phyloP scores from a whole-genome alignment of 768 basidiomycete species.

The Lactarius trivialis region DNA sequence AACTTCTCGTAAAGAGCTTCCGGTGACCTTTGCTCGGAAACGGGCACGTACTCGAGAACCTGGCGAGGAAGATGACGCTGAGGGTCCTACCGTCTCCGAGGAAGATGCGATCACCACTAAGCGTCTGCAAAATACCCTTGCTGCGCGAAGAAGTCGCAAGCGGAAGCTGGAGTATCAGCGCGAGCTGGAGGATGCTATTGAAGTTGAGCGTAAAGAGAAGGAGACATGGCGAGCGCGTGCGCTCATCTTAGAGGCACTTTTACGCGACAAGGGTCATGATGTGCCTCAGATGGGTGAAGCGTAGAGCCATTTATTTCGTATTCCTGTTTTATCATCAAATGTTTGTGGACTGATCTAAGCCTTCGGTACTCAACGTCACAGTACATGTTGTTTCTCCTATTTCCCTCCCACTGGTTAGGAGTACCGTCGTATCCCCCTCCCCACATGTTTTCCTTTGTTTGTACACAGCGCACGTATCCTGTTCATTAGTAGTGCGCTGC shows the following conservation, averaged over 20 bases:
- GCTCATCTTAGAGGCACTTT: constrained; percentile 40
- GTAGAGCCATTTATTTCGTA: constrained; percentile 20
- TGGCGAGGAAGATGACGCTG: constrained; percentile 41
- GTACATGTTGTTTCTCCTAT: constrained; percentile 8
- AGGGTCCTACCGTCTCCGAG: constrained; percentile 42
- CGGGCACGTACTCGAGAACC: constrained; percentile 45
- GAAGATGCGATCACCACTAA: constrained; percentile 70
- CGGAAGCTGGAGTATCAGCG: constrained; percentile 66
- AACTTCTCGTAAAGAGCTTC: constrained; percentile 75
- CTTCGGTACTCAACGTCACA: constrained; percentile 40
- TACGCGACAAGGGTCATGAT: constrained; percentile 50
- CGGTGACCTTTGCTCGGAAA: constrained; percentile 63
- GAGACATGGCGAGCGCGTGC: constrained; percentile 60
- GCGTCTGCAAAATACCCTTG: constrained; percentile 78
- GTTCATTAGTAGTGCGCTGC: constrained; percentile 14
- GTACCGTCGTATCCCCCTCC: constrained; percentile 47
- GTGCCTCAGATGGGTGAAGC: constrained; percentile 43
- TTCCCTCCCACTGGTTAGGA: constrained; percentile 43
- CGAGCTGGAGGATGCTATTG: constrained; percentile 52
- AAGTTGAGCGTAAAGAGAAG: constrained; percentile 47
- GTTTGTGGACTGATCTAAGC: constrained; percentile 23
- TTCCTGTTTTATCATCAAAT: not conserved
- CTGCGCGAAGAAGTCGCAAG: constrained; percentile 72
- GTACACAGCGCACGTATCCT: constrained; percentile 5
- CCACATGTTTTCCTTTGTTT: constrained; percentile 4